Conservation (phyloP, 192 early-diverging fungal species). For the Backusella sp. region DNA sequence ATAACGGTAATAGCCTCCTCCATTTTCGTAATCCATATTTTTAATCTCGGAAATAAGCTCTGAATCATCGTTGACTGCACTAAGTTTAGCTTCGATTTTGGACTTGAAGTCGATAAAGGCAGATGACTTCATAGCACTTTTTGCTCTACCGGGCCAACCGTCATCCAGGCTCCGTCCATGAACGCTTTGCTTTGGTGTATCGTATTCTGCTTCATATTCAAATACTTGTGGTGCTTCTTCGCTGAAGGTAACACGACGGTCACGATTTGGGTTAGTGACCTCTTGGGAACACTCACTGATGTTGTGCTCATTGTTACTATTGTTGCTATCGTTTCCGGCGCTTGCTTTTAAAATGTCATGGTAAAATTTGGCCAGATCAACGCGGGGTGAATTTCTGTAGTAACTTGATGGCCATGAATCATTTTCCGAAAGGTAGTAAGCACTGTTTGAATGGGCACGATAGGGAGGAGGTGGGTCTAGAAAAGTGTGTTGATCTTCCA, state of each 20-base stretch:
- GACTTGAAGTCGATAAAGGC: constrained; percentile 17
- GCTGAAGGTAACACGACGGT: constrained; percentile 4
- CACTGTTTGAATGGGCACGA: background rate
- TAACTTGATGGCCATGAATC: constrained; percentile 14
- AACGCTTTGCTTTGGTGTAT: background rate
- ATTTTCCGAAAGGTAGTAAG: background rate
- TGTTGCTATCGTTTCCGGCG: background rate
- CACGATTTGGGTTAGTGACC: background rate
- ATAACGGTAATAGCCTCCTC: constrained; percentile 8
- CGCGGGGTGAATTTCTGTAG: background rate
- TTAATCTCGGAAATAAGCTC: constrained; percentile 1
- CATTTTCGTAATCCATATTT: background rate
- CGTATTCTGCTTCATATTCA: constrained; percentile 23
- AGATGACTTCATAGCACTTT: constrained; percentile 6
- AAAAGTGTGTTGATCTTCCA: background rate
- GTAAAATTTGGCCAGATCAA: constrained; percentile 17
- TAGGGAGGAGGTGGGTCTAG: constrained; percentile 6
- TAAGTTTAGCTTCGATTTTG: constrained; percentile 18
- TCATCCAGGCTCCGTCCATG: background rate
- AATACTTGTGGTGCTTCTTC: constrained; percentile 4
- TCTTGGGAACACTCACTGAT: background rate
- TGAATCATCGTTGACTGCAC: constrained; percentile 9
- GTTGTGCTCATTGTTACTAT: background rate
- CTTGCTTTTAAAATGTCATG: constrained; percentile 1
- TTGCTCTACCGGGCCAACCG: constrained; percentile 13